A percentile compares a stretch with the other conserved stretches of the same genome.
These are phyloP conservation scores for Paecilomyces variotii DNA, from an alignment of 2,329 filamentous ascomycete genomes.

Conservation along the genomic window DNA sequence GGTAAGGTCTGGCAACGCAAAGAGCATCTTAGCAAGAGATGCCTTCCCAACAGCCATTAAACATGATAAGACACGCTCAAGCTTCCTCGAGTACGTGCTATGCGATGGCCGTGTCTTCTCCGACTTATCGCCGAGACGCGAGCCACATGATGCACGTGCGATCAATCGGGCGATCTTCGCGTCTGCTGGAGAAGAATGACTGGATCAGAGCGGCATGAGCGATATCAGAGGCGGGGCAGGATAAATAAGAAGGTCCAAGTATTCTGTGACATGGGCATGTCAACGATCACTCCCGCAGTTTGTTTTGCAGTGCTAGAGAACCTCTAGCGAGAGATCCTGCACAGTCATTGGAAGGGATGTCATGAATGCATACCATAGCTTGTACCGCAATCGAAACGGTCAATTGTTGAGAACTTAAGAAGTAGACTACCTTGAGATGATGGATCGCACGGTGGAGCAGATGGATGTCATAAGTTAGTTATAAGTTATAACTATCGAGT, in stretches of 20 bases:
- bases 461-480: background rate
- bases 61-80: background rate
- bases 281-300: background rate
- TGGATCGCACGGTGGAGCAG: background rate
- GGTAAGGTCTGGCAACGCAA: background rate
- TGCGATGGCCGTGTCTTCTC: background rate
- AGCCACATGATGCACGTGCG: background rate
- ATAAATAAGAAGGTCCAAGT: background rate
- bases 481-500: background rate
- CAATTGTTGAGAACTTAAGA: no score
- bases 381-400: no score
- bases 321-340: background rate
- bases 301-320: background rate
- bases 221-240: background rate
- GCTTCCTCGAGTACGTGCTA: background rate
- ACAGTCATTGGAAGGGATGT: background rate
- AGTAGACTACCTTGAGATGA: background rate
- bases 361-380: no score
- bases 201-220: background rate
- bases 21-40: background rate
- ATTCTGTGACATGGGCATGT: background rate
- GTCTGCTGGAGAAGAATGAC: background rate
- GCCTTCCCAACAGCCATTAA: background rate
- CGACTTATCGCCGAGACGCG: background rate
- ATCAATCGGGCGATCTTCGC: background rate